phyloP scores from a whole-genome alignment of 1,139 yeast species.

The Taiozyma sp. region DNA sequence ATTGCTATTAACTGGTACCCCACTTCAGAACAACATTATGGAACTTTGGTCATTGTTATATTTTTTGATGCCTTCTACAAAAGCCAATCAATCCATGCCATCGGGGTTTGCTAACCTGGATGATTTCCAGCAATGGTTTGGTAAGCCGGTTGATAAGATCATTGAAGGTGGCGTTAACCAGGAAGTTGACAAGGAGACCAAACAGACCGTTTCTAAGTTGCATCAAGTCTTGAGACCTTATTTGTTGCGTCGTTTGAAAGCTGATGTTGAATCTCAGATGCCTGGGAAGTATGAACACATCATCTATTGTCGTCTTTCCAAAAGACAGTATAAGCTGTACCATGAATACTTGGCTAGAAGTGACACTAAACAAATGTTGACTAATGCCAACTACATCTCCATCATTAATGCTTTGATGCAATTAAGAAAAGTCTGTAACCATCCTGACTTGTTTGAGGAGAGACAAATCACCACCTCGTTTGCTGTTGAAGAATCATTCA shows the following conservation, averaged over 20 bases:
- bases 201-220: slow-evolving; percentile 76
- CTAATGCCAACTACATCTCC: slow-evolving; percentile 91
- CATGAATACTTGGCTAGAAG: slow-evolving; percentile 98
- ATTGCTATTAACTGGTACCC: slow-evolving; percentile 89
- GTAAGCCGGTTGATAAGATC: slow-evolving; percentile 89
- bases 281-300: slow-evolving; percentile 97
- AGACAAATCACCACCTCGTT: slow-evolving; percentile 91
- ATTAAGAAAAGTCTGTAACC: slow-evolving; percentile 93
- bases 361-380: slow-evolving; percentile 87
- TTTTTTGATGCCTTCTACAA: slow-evolving; percentile 90
- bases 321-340: slow-evolving; percentile 84
- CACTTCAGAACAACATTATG: slow-evolving; percentile 85
- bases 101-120: slow-evolving; percentile 95
- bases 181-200: slow-evolving; percentile 60
- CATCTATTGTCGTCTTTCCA: slow-evolving; percentile 85
- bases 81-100: slow-evolving; percentile 66
- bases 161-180: slow-evolving; percentile 64
- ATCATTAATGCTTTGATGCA: slow-evolving; percentile 98
- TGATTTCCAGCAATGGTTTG: slow-evolving; percentile 98
- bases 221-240: slow-evolving; percentile 95
- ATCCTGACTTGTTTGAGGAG: slow-evolving; percentile 94
- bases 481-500: slow-evolving; percentile 63
- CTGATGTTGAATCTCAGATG: slow-evolving; percentile 98
- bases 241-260: slow-evolving; percentile 81
- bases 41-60: slow-evolving; percentile 93